These are phyloP conservation scores for Polyplosphaeria fusca DNA, from an alignment of 495 filamentous ascomycete species.

Conservation along the genomic window DNA sequence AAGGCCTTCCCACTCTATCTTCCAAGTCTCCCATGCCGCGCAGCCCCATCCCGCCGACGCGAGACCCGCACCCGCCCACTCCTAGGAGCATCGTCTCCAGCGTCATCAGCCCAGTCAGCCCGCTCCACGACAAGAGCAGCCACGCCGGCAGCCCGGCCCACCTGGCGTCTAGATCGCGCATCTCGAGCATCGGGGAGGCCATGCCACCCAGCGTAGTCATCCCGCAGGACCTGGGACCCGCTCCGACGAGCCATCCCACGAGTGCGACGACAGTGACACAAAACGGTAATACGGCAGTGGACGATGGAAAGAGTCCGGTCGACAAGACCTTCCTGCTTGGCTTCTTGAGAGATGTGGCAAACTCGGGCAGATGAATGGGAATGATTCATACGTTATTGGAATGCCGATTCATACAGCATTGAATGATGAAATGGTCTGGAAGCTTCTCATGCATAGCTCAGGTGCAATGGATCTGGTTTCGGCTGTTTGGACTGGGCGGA, in stretches of 20 bases:
- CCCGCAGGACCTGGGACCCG: background rate
- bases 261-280: slow-evolving; percentile 33
- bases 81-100: slow-evolving; percentile 23
- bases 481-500: too few species aligned
- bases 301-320: slow-evolving; percentile 53
- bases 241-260: slow-evolving; percentile 5
- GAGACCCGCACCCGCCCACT: slow-evolving; percentile 39
- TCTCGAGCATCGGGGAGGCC: slow-evolving; percentile 45
- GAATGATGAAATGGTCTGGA: too few species aligned
- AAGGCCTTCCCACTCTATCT: background rate
- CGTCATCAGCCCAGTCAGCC: slow-evolving; percentile 43
- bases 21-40: slow-evolving; percentile 3
- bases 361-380: slow-evolving; percentile 9
- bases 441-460: too few species aligned
- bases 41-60: slow-evolving; percentile 21
- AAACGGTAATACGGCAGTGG: slow-evolving; percentile 33
- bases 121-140: slow-evolving; percentile 48
- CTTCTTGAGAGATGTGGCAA: slow-evolving; percentile 62
- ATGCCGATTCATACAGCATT: too few species aligned
- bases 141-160: slow-evolving; percentile 35
- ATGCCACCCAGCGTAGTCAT: background rate
- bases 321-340: slow-evolving; percentile 77
- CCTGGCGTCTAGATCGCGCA: slow-evolving; percentile 43
- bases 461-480: too few species aligned
- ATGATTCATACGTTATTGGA: too few species aligned